Evolutionary conservation across 495 filamentous ascomycete species (phyloP).

Genomic region (Podospora anserina): DNA sequence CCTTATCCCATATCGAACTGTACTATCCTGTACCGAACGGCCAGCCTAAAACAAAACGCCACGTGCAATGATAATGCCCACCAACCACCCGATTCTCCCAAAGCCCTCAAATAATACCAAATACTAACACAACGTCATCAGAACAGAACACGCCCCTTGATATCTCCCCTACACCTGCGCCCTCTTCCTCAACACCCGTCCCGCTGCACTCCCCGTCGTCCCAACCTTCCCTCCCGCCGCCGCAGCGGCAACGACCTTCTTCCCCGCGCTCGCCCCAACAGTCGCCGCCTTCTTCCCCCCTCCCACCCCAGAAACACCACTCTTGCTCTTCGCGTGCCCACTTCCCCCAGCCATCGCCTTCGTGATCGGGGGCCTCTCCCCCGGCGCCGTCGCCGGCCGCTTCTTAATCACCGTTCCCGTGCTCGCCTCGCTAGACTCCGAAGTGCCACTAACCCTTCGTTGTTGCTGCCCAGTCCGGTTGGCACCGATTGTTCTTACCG

Average conservation of each 20-base stretch:
- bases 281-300: neutral
- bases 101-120: neutral
- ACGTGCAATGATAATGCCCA: neutral
- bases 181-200: conserved; percentile 52
- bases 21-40: neutral
- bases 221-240: conserved; percentile 40
- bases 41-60: neutral
- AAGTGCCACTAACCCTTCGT: conserved; percentile 46
- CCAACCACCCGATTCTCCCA: neutral
- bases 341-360: neutral
- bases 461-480: conserved; percentile 32
- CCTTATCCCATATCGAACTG: neutral
- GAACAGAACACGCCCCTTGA: neutral
- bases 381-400: conserved; percentile 40
- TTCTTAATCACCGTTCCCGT: conserved; percentile 46
- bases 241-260: conserved; percentile 21
- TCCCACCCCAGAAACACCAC: too few species aligned
- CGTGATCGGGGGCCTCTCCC: conserved; percentile 13
- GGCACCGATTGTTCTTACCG: conserved; percentile 27
- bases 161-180: conserved; percentile 21
- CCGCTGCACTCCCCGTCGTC: conserved; percentile 22
- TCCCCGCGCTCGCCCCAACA: neutral
- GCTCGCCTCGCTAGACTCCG: conserved; percentile 51
- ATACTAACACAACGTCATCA: neutral
- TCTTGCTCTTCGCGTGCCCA: too few species aligned